Conservation (phyloP, 2,329 filamentous ascomycete species). For the Trichocomaceae sp. region DNA sequence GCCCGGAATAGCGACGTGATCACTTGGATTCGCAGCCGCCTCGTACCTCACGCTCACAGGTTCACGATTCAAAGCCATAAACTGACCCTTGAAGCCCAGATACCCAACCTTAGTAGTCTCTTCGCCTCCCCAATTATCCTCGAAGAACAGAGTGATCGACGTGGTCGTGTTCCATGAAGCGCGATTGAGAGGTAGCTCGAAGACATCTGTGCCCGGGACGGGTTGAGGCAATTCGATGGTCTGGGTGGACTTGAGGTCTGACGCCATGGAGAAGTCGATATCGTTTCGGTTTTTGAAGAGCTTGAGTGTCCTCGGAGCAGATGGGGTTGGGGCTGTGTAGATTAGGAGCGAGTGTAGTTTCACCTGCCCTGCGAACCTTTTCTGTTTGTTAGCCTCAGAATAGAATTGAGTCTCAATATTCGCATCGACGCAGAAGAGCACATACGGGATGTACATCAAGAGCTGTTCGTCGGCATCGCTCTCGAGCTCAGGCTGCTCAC, state of each 20-base stretch:
- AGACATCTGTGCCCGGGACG: conserved; percentile 54
- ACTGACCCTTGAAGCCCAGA: conserved; percentile 89
- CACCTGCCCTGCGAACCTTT: conserved; percentile 84
- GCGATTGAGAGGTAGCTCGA: conserved; percentile 83
- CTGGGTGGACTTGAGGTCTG: conserved; percentile 65
- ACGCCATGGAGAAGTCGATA: conserved; percentile 73
- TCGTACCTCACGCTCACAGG: conserved; percentile 87
- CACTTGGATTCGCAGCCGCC: conserved; percentile 81
- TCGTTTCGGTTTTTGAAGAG: conserved; percentile 81
- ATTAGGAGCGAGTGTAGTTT: conserved; percentile 86
- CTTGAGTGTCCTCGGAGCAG: conserved; percentile 75
- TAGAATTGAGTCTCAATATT: background rate
- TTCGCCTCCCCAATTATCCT: conserved; percentile 85
- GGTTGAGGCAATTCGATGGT: conserved; percentile 70
- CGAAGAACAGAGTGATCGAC: conserved; percentile 76
- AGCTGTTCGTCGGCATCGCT: conserved; percentile 90
- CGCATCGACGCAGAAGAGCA: conserved; percentile 16
- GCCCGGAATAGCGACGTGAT: conserved; percentile 57
- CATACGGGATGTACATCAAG: conserved; percentile 84
- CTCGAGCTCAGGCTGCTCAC: conserved; percentile 64
- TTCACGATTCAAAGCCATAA: conserved; percentile 76
- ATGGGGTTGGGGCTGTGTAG: conserved; percentile 64
- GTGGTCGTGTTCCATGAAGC: conserved; percentile 83
- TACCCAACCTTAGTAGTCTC: conserved; percentile 75
- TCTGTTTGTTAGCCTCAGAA: background rate